A percentile compares a stretch with the other conserved stretches of the same genome.
Evolutionary conservation across 1,284 basidiomycete species (phyloP).

Genomic region (Vanrija humicola): DNA sequence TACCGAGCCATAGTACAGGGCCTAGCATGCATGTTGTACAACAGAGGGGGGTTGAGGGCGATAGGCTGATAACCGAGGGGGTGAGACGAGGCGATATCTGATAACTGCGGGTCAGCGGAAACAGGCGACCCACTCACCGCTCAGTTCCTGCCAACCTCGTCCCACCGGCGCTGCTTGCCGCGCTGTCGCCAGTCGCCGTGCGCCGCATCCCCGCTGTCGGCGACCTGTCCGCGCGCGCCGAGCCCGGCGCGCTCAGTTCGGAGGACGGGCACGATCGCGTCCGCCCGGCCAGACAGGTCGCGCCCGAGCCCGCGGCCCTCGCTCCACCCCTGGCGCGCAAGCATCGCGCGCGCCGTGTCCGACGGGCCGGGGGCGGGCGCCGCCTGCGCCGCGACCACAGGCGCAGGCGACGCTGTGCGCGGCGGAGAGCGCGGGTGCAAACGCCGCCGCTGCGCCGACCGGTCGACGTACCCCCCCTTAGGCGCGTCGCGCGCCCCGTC

Average conservation of each 20-base stretch:
- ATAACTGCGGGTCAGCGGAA: too few species aligned
- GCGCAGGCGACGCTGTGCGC: not conserved
- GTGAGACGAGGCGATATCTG: too few species aligned
- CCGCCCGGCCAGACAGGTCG: conserved; percentile 25
- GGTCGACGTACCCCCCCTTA: conserved; percentile 23
- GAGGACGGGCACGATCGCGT: conserved; percentile 27
- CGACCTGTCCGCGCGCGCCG: conserved; percentile 21
- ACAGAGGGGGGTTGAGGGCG: not conserved
- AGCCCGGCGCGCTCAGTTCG: conserved; percentile 31
- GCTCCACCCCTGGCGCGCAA: conserved; percentile 41
- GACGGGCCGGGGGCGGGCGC: conserved; percentile 7
- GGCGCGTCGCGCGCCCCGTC: not conserved
- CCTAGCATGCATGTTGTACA: conserved; percentile 24
- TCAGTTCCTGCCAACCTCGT: conserved; percentile 13
- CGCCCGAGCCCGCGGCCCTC: conserved; percentile 37
- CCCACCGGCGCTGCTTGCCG: conserved; percentile 32
- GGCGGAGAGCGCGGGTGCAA: conserved; percentile 26
- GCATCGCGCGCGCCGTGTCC: conserved; percentile 21
- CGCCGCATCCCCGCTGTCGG: not conserved
- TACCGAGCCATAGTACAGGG: not conserved
- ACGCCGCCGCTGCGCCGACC: conserved; percentile 39
- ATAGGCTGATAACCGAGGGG: not conserved
- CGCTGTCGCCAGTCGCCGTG: conserved; percentile 31
- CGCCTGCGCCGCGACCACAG: not conserved
- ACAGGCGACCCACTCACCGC: too few species aligned